These are phyloP conservation scores for Rubus idaeus DNA, from an alignment of 306 rosid genomes.

Conservation along the genomic window DNA sequence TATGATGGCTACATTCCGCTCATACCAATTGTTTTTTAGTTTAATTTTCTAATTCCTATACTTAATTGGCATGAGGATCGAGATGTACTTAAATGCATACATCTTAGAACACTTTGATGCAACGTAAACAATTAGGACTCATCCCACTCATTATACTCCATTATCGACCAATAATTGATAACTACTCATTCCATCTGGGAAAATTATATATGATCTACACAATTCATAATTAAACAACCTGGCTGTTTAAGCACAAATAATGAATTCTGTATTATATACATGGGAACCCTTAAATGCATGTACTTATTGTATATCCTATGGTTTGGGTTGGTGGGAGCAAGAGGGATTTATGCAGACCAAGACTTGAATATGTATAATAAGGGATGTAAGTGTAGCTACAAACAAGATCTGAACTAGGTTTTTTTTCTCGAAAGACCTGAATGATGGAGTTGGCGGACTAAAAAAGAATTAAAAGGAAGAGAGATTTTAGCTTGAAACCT, in stretches of 20 bases:
- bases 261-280: background rate
- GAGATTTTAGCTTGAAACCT: background rate
- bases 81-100: background rate
- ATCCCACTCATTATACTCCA: background rate
- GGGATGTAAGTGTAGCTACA: conserved; percentile 1
- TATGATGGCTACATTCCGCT: background rate
- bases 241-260: background rate
- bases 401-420: conserved; percentile 20
- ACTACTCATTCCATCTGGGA: background rate
- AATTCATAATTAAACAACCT: background rate
- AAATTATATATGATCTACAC: background rate
- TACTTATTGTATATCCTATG: background rate
- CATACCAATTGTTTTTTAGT: background rate
- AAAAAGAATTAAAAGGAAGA: background rate
- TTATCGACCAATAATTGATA: background rate
- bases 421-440: conserved; percentile 17
- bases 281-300: background rate
- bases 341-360: conserved; percentile 28
- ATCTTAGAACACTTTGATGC: background rate
- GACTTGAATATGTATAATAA: background rate
- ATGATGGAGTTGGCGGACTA: background rate
- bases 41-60: background rate
- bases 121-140: background rate
- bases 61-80: background rate
- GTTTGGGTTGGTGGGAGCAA: conserved; percentile 40